Percentiles rank a stretch among this genome's conserved stretches.
These are phyloP conservation scores for Claviceps sp. DNA, from an alignment of 2,329 filamentous ascomycete genomes.

Conservation along the genomic window DNA sequence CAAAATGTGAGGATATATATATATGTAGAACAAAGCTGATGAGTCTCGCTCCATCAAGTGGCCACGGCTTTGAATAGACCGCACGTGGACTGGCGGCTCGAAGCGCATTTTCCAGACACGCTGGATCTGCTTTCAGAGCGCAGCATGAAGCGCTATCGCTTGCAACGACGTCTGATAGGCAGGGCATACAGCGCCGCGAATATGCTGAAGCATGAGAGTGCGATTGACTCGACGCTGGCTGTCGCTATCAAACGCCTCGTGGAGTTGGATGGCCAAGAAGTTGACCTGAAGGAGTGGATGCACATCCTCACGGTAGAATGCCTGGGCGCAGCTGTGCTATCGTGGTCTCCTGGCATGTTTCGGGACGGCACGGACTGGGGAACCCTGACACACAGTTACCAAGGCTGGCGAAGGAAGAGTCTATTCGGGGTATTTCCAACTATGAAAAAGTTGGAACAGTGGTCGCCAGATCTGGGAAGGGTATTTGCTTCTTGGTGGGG, in stretches of 20 bases:
- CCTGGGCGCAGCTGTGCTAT: conserved; percentile 34
- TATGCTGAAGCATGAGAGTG: conserved; percentile 26
- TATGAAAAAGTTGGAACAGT: conserved; percentile 24
- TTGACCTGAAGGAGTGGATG: conserved; percentile 43
- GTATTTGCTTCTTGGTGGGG: conserved; percentile 30
- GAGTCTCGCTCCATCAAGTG: conserved; percentile 17
- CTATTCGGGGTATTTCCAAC: conserved; percentile 37
- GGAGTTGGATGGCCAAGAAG: conserved; percentile 21
- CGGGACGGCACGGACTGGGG: conserved; percentile 29
- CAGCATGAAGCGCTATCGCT: conserved; percentile 30
- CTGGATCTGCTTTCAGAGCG: conserved; percentile 38
- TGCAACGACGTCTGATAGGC: conserved; percentile 35
- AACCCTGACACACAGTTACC: conserved; percentile 34
- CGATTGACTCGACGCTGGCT: conserved; percentile 27
- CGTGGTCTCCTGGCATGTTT: conserved; percentile 38
- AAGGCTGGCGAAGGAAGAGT: conserved; percentile 37
- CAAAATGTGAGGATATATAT: too few species aligned
- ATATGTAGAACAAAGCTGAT: neutral
- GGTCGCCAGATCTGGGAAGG: conserved; percentile 23
- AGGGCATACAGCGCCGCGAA: conserved; percentile 31
- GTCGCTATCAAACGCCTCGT: conserved; percentile 22
- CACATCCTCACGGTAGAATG: conserved; percentile 41
- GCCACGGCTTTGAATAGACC: conserved; percentile 17
- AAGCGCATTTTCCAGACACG: conserved; percentile 25
- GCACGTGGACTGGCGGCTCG: conserved; percentile 23